Evolutionary conservation across 108 stramenopile genomes (phyloP), one percentile per base, ranked within the genome.

Genomic region (Bacterosira constricta): DNA sequence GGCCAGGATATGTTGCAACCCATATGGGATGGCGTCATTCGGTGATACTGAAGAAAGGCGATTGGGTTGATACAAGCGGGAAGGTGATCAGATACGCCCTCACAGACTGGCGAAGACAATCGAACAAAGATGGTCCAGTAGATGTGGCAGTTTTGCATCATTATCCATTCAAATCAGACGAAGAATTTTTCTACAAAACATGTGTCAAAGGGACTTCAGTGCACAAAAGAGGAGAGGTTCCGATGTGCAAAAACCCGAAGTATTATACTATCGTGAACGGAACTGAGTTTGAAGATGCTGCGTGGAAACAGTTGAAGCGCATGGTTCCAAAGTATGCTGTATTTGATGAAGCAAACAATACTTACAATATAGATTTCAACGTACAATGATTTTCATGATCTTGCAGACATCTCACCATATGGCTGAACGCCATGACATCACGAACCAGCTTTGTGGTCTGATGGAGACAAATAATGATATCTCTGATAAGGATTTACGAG

Each of bases 51-150:
- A n/a, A n/a, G n/a, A n/a, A n/a, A n/a, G n/a, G n/a, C n/a, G n/a
- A 34, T n/a, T 75, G 74, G 74, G 36, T 57, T 5, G 79, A 83
- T 77, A 83, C 79, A 25, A 77, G 64, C 45, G 83, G 83, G 21
- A 69, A 56, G 26, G 49, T 56, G 20, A n/a, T n/a, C n/a, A n/a
- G 8, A 63, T 64, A 11, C 34, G 30, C 45, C 4, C 3, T 29
- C 3, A 63, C 9, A 1, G 1, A 12, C 13, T 35, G 1, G 31
- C 52, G 61, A 54, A 78, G 38, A 58, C 46, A n/a, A 53, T 66
- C 45, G 60, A 70, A 77, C 29, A 12, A 71, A n/a, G 62, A 77
- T 42, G 15, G 80, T 27, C 80, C 80, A 0, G 68, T 66, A 9
- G 80, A 81, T 57, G 69, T 81, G 30, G 80, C 75, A 42, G 75